Evolutionary conservation across 768 basidiomycete genomes (phyloP), one percentile per base, ranked within the genome.

Genomic region (Psilocybe subaeruginosa): DNA sequence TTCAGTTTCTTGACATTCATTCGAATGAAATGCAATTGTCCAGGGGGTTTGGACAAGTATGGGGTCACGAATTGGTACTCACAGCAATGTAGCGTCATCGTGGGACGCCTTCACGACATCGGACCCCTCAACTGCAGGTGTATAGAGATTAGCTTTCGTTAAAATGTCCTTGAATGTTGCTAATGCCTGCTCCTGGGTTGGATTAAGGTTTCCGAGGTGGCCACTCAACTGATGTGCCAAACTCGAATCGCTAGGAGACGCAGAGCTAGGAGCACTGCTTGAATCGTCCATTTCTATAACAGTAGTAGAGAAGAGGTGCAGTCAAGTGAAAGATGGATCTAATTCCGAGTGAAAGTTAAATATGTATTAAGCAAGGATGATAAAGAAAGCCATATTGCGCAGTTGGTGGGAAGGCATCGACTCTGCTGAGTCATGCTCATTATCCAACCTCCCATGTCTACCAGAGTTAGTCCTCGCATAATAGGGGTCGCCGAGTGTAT

Each of bases 1-100:
- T 6, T 17, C 51, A 8, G 14, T 29, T 53, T 51, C 50, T 51
- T 30, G 23, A 23, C 23, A 23, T 23, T 23, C 23, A 23, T 29
- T 23, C 29, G 27, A 11, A 14, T 30, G 14, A 16, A 11, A 23
- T 50, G 48, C 19, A 30, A 50, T 19, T 16, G 33, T 33, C 31
- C 2, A 37, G 31, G 31, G 31, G 51, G 14, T 7, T 7, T 16
- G 27, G 49, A 35, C 35, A 8, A 17, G 8, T 5, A 17, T 16
- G n/a, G n/a, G 12, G 27, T 14, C 8, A 3, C 7, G 5, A 11
- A 37, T 51, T 39, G 39, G 8, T 30, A 76, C 85, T 54, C 61
- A 92, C 89, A 90, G 69, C 17, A 94, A 72, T 2, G 89, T 90
- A 1, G 80, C 67, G 45, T 93, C 91, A 54, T 90, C 85, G 63